Percentiles rank a stretch among this genome's conserved stretches.
Conservation (phyloP, 768 basidiomycete species). For the Suillus plorans region DNA sequence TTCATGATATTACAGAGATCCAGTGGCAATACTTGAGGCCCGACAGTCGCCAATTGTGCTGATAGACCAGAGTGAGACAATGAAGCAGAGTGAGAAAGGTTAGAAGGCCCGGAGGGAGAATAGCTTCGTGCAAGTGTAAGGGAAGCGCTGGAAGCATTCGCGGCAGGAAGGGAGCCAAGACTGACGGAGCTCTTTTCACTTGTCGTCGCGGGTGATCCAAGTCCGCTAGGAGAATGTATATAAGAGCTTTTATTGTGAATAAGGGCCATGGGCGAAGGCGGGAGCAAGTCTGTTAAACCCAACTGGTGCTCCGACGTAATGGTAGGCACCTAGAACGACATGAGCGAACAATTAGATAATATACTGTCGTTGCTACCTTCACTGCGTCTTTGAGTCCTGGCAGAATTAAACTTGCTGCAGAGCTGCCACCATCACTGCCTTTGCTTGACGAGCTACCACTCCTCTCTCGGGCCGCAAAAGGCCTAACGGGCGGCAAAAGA, state of each 20-base stretch:
- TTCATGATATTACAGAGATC: conserved; percentile 61
- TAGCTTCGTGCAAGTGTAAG: conserved; percentile 37
- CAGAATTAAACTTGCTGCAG: conserved; percentile 34
- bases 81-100: conserved; percentile 30
- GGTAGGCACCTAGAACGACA: conserved; percentile 52
- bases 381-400: conserved; percentile 73
- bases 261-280: conserved; percentile 65
- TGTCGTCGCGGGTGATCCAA: conserved; percentile 29
- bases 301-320: conserved; percentile 69
- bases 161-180: conserved; percentile 27
- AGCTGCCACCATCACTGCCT: conserved; percentile 33
- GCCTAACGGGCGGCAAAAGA: conserved; percentile 43
- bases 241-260: conserved; percentile 38
- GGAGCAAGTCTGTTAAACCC: conserved; percentile 66
- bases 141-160: conserved; percentile 39
- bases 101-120: conserved; percentile 28
- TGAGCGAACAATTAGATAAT: background rate
- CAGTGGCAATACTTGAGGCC: conserved; percentile 60
- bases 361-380: conserved; percentile 46
- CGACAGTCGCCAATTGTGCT: conserved; percentile 26
- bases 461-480: conserved; percentile 47
- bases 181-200: conserved; percentile 20
- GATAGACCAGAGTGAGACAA: conserved; percentile 36
- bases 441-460: conserved; percentile 49
- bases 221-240: conserved; percentile 38